Conservation (phyloP, 176 grass and related monocot genomes). For the Miscanthus lutarioriparius region DNA sequence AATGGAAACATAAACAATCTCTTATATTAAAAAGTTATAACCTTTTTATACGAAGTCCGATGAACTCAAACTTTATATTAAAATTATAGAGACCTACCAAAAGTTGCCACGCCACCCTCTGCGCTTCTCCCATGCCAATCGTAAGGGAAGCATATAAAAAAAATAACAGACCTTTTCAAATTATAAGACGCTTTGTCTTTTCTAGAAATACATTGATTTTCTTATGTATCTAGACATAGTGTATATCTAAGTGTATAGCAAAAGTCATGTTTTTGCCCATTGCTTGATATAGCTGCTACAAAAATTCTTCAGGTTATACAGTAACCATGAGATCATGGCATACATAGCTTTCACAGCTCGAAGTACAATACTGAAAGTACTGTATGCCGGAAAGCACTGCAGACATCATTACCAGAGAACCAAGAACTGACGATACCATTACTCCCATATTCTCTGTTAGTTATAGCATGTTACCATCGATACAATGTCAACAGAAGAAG, state of each 20-base stretch:
- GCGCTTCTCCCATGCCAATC: background rate
- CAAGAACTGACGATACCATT: conserved; percentile 73
- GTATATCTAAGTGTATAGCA: no score
- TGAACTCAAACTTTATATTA: no score
- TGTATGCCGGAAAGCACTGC: conserved; percentile 38
- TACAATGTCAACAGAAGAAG: conserved; percentile 72
- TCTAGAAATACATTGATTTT: no score
- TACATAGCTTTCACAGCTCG: background rate
- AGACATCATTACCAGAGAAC: conserved; percentile 55
- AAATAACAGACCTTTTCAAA: background rate
- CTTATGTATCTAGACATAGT: no score
- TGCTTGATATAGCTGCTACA: background rate
- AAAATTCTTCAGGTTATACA: background rate
- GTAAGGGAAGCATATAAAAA: background rate
- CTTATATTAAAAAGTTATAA: no score
- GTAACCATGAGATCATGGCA: background rate
- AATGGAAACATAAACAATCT: no score
- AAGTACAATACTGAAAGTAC: conserved; percentile 80
- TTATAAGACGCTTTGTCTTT: no score
- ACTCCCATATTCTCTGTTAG: conserved; percentile 42
- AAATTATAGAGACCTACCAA: no score
- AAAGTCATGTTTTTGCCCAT: background rate
- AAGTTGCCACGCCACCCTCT: no score
- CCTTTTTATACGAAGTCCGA: no score
- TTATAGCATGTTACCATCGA: conserved; percentile 76